Evolutionary conservation across 2,329 filamentous ascomycete genomes (phyloP), one percentile per base, ranked within the genome.

Genomic region (Fusarium sp.): DNA sequence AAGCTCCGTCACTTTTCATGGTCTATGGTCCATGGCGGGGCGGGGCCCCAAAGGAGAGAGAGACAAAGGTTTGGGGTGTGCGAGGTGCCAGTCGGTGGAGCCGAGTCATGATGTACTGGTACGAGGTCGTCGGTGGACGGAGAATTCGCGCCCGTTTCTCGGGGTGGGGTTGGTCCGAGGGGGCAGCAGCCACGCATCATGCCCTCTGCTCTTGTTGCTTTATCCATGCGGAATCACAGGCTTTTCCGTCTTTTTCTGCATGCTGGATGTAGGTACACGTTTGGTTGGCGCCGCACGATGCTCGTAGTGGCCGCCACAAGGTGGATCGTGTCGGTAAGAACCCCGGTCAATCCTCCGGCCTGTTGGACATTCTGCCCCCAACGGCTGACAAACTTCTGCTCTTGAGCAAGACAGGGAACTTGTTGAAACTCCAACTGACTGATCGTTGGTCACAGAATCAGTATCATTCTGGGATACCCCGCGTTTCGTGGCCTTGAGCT

Each of bases 91-190:
- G 20, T 37, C 0, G 37, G 62, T 60, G 52, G 52, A 37, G 62
- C 50, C 62, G 62, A 58, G 35, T 64, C 62, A 58, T 59, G 62
- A 64, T 59, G 62, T 50, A 64, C 66, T 65, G 8, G 16, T 64
- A 73, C 59, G 50, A 72, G 65, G 31, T 9, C 14, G 56, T 61
- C 68, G 47, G 40, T 59, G n/a, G 22, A 70, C 74, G 69, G 72
- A 65, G 64, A 67, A 56, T 64, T 64, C 62, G 14, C 27, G 62
- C 62, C 62, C 62, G 47, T 70, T 75, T 72, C 69, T 77, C 75
- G 75, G 75, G 70, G 75, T 77, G 75, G 75, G 75, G 75, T 77
- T 77, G 75, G 66, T 73, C 75, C 73, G 75, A 77, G 40, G 47
- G 61, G 3, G 52, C 27, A n/a, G 47, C 20, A n/a, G 47, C 20